Conservation (phyloP, 139 green algal species). For the Auxenochlorella protothecoides region DNA sequence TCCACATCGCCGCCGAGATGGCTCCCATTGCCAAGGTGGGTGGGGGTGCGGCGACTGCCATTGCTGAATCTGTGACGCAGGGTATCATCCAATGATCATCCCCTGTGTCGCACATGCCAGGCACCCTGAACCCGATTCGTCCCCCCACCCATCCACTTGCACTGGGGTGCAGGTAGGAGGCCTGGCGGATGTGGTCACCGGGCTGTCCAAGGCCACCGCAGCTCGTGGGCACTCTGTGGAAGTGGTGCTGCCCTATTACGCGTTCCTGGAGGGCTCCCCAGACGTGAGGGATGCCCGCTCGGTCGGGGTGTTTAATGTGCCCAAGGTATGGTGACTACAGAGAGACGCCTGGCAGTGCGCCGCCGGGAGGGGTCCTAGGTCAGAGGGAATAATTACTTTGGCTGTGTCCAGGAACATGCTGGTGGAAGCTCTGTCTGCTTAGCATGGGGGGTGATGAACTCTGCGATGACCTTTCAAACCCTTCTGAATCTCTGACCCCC, state of each 20-base stretch:
- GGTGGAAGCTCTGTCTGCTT: no score
- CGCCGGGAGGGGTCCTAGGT: neutral
- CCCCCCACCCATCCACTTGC: neutral
- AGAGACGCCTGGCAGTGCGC: conserved; percentile 17
- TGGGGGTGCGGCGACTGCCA: no score
- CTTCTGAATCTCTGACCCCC: no score
- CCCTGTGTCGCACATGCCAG: neutral
- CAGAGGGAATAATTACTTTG: no score
- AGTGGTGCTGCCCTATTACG: conserved; percentile 41
- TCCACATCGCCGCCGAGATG: conserved; percentile 90
- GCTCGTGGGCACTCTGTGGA: conserved; percentile 62
- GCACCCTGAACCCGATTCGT: no score
- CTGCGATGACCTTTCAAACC: no score
- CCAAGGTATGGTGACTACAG: no score
- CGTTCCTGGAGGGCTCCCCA: no score
- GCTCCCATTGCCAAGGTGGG: conserved; percentile 83
- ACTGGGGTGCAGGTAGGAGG: conserved; percentile 59
- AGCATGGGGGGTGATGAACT: no score
- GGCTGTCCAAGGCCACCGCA: conserved; percentile 54
- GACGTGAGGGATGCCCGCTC: no score
- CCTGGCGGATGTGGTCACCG: conserved; percentile 89
- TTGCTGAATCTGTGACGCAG: neutral
- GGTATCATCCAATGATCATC: neutral
- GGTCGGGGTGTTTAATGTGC: no score
- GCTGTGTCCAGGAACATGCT: no score